These are phyloP conservation scores for Hirsutella rhossiliensis DNA, from an alignment of 2,329 filamentous ascomycete species.

Conservation along the genomic window DNA sequence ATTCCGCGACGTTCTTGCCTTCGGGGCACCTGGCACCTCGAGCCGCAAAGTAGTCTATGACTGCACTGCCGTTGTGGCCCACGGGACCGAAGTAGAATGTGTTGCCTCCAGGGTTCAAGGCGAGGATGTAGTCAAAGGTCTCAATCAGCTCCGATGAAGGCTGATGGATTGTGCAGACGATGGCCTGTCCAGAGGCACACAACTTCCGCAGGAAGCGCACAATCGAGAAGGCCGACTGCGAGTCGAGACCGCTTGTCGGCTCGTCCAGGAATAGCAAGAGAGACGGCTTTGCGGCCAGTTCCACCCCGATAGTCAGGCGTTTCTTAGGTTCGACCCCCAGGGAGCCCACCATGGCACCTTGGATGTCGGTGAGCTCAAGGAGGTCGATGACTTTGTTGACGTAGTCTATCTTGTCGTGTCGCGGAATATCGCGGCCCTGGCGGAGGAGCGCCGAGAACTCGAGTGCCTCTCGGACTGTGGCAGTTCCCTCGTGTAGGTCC, in stretches of 20 bases:
- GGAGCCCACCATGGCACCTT: constrained; percentile 30
- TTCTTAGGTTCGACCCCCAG: constrained; percentile 18
- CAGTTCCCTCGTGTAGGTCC: constrained; percentile 50
- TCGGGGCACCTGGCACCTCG: constrained; percentile 36
- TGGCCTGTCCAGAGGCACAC: constrained; percentile 45
- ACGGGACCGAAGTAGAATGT: constrained; percentile 43
- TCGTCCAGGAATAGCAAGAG: constrained; percentile 56
- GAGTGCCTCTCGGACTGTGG: constrained; percentile 53
- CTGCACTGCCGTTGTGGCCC: constrained; percentile 31
- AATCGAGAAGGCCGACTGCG: constrained; percentile 47
- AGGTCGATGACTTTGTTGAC: constrained; percentile 53
- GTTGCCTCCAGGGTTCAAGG: constrained; percentile 40
- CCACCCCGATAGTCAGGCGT: constrained; percentile 42
- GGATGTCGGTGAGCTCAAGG: constrained; percentile 51
- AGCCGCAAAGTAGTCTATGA: constrained; percentile 40
- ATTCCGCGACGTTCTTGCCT: constrained; percentile 40
- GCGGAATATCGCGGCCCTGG: constrained; percentile 40
- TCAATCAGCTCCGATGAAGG: constrained; percentile 44
- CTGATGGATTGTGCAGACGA: constrained; percentile 50
- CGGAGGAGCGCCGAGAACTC: constrained; percentile 53
- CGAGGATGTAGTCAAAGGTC: constrained; percentile 42
- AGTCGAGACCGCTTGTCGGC: constrained; percentile 45
- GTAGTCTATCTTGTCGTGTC: constrained; percentile 51
- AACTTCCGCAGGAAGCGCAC: constrained; percentile 49
- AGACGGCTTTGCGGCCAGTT: constrained; percentile 44